Evolutionary conservation across 2,329 filamentous ascomycete species (phyloP).

Genomic region (Clonostachys chloroleuca): DNA sequence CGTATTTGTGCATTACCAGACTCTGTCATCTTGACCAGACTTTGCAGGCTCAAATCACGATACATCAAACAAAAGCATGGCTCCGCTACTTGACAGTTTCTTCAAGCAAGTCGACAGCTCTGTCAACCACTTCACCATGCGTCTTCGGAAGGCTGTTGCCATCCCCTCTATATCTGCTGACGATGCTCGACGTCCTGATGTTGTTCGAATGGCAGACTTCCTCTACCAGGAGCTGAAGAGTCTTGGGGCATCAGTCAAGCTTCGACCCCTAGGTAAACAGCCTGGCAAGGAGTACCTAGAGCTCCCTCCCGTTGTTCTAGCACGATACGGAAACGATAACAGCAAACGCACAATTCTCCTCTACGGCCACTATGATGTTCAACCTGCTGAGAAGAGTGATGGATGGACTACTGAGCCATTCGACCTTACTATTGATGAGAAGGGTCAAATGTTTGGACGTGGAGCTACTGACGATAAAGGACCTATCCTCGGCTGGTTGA

Average conservation of each 20-base stretch:
- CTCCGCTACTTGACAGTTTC: constrained; percentile 83
- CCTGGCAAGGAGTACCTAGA: constrained; percentile 86
- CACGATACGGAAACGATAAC: constrained; percentile 86
- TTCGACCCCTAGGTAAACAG: constrained; percentile 85
- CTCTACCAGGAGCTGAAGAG: constrained; percentile 77
- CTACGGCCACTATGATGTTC: constrained; percentile 98
- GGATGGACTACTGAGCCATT: constrained; percentile 97
- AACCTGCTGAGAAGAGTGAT: constrained; percentile 88
- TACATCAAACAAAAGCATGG: constrained; percentile 73
- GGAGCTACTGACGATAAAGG: constrained; percentile 98
- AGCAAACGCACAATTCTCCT: constrained; percentile 94
- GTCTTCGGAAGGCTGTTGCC: constrained; percentile 85
- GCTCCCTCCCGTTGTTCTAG: constrained; percentile 87
- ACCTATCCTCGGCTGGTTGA: constrained; percentile 93
- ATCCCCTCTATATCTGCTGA: constrained; percentile 96
- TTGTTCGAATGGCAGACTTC: constrained; percentile 94
- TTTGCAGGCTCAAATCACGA: too few relatives aligned
- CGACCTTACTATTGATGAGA: constrained; percentile 78
- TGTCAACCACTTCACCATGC: constrained; percentile 79
- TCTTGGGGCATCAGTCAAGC: constrained; percentile 83
- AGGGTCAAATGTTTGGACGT: constrained; percentile 93
- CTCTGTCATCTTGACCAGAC: too few relatives aligned
- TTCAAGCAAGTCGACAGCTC: constrained; percentile 88
- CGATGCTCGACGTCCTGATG: constrained; percentile 82
- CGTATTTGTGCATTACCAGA: too few relatives aligned